Evolutionary conservation across 1,139 yeast genomes (phyloP).

Genomic region (Yamadazyma oceani): DNA sequence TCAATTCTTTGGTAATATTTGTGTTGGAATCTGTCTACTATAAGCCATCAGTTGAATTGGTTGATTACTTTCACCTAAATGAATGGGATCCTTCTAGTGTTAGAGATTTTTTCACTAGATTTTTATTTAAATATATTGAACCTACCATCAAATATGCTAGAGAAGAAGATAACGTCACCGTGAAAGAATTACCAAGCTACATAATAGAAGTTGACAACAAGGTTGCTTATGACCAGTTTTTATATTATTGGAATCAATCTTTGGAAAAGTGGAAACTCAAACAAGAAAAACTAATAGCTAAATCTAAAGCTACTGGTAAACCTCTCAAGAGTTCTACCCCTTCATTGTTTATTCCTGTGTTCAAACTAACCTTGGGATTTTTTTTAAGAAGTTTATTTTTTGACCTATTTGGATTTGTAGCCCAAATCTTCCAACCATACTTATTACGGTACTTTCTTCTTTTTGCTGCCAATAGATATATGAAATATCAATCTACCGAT

Average conservation of each 20-base stretch:
- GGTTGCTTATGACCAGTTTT: constrained; percentile 20
- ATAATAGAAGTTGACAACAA: constrained; percentile 22
- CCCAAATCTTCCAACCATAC: constrained; percentile 30
- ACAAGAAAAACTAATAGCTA: too few relatives aligned
- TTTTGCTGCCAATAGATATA: constrained; percentile 22
- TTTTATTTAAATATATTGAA: constrained; percentile 23
- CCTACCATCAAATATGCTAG: too few relatives aligned
- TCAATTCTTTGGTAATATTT: constrained; percentile 36
- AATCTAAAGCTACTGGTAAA: too few relatives aligned
- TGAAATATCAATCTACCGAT: constrained; percentile 4
- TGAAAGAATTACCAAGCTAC: constrained; percentile 25
- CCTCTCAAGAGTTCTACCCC: constrained; percentile 49
- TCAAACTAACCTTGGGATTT: constrained; percentile 6
- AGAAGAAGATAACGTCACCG: constrained; percentile 19
- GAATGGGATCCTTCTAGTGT: constrained; percentile 29
- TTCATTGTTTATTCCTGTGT: constrained; percentile 16
- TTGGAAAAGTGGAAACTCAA: constrained; percentile 8
- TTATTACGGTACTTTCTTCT: constrained; percentile 31
- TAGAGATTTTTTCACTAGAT: constrained; percentile 24
- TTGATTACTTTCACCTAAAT: constrained; percentile 35
- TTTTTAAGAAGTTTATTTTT: constrained; percentile 15
- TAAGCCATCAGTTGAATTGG: constrained; percentile 46
- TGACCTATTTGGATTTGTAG: constrained; percentile 22
- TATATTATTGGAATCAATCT: constrained; percentile 24
- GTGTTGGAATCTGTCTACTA: constrained; percentile 38